Percentiles rank a stretch among this genome's conserved stretches.
These are phyloP conservation scores for Croton laevigatus DNA, from an alignment of 441 rosid genomes.

Conservation along the genomic window DNA sequence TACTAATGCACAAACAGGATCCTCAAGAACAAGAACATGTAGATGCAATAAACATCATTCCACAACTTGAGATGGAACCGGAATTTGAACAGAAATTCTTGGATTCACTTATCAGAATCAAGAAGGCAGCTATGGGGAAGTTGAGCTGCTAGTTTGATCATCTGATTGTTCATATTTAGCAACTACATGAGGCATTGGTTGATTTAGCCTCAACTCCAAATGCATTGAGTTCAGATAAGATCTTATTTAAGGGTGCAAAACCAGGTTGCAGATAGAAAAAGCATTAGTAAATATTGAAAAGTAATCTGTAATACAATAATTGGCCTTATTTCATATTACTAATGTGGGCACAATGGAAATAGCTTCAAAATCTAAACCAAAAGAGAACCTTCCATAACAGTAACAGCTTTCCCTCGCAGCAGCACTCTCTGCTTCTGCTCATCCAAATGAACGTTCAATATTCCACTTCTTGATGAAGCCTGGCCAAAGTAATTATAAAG, in stretches of 20 bases:
- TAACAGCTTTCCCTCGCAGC: slow-evolving; percentile 61
- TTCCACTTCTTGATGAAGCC: slow-evolving; percentile 80
- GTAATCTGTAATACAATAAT: background rate
- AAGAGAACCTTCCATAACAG: slow-evolving; percentile 68
- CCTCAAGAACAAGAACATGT: slow-evolving; percentile 35
- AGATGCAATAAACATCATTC: no score
- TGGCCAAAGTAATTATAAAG: slow-evolving; percentile 11
- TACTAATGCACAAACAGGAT: slow-evolving; percentile 70
- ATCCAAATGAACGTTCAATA: slow-evolving; percentile 46
- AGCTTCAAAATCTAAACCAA: slow-evolving; percentile 37
- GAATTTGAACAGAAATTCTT: slow-evolving; percentile 24
- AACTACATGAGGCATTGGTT: no score
- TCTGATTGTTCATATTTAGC: no score
- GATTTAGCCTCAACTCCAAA: no score
- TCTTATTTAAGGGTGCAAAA: background rate
- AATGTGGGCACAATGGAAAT: background rate
- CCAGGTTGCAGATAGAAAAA: background rate
- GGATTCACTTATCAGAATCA: slow-evolving; percentile 33
- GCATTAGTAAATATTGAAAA: no score
- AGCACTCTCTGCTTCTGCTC: slow-evolving; percentile 52
- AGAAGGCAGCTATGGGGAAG: slow-evolving; percentile 58
- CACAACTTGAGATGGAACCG: slow-evolving; percentile 69
- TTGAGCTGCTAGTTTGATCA: slow-evolving; percentile 40
- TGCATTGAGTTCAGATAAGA: no score
- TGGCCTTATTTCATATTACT: background rate